Base-by-base conservation (phyloP, 352 stramenopile genomes). In the Chloridella minuta region DNA sequence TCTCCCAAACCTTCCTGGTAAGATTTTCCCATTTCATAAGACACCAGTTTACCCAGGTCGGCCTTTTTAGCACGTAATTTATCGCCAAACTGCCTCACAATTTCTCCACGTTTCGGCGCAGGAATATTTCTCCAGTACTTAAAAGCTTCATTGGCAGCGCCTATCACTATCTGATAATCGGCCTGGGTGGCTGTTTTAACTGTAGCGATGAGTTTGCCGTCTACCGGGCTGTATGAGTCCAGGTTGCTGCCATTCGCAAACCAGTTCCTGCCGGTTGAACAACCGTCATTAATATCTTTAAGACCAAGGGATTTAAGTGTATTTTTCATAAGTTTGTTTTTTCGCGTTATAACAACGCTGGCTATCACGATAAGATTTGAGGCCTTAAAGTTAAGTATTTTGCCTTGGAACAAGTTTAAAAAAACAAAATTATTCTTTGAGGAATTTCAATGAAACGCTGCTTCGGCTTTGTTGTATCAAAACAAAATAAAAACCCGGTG, bases 11-110 rank as follows among this genome's bases (percentile, higher is more conserved):
- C 93, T 89, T 92, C 93, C 40, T 93, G 90, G 86, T 94, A 92
- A 88, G 96, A 96, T 89, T 97, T 97, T 88, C 93, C 93, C 93
- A 97, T 97, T 89, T 97, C 93, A 0, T 95, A 89, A 66, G 92
- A 89, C 40, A 97, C 93, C 40, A 97, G 89, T 86, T 93, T 92
- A 86, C 93, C 93, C 0, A 97, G 89, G 24, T 91, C 90, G n/a
- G 95, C 90, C 85, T 93, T 92, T 89, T 97, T 95, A 85, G 89
- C 91, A 80, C 93, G 91, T 23, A 97, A 89, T 87, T 93, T 91
- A 49, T 94, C 89, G 86, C 92, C 93, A 86, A 97, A 95, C 90
- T 95, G 92, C 49, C 93, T 92, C 86, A 97, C 93, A 52, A 96
- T 93, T 89, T 97, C 93, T 86, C 93, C 93, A 24, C 93, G 92